Evolutionary conservation across 2,329 filamentous ascomycete genomes (phyloP).

Genomic region (Sphaerulina musiva): DNA sequence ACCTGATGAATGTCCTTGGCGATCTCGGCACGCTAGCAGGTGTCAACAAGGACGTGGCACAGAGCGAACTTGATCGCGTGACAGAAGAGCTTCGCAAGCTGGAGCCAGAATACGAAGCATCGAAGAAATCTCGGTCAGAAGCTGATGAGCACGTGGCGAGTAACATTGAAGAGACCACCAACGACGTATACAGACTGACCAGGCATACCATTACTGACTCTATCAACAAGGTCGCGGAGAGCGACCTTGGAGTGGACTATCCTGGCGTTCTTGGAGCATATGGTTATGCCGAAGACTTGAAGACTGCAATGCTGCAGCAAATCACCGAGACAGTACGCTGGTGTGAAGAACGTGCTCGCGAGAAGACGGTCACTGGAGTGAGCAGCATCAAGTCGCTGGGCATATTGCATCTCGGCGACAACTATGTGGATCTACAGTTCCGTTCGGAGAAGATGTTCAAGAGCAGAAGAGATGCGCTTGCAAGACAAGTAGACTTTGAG

Average conservation of each 20-base stretch:
- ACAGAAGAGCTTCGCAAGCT: conserved; percentile 72
- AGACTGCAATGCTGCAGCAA: conserved; percentile 82
- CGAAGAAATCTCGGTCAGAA: conserved; percentile 70
- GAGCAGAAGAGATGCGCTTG: conserved; percentile 70
- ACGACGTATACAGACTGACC: conserved; percentile 78
- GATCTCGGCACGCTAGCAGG: conserved; percentile 76
- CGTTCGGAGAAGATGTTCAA: conserved; percentile 91
- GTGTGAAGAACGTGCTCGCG: conserved; percentile 82
- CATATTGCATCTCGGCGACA: conserved; percentile 77
- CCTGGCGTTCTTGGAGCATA: conserved; percentile 79
- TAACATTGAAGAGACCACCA: conserved; percentile 77
- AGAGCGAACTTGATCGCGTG: conserved; percentile 77
- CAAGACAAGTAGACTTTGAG: conserved; percentile 77
- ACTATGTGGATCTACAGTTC: conserved; percentile 81
- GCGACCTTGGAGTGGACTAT: conserved; percentile 75
- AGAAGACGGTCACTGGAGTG: conserved; percentile 71
- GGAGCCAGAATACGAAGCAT: conserved; percentile 77
- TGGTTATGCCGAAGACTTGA: conserved; percentile 87
- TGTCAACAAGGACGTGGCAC: conserved; percentile 81
- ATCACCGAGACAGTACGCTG: conserved; percentile 70
- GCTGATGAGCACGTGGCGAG: conserved; percentile 74
- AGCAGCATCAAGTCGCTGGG: conserved; percentile 83
- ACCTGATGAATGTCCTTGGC: conserved; percentile 84
- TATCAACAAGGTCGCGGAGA: conserved; percentile 69
- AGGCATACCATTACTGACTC: conserved; percentile 66